Percentiles rank a stretch among this genome's conserved stretches.
These are phyloP conservation scores for rapeseed (Brassica napus) DNA, from an alignment of 345 rosid species.

Conservation along the genomic window DNA sequence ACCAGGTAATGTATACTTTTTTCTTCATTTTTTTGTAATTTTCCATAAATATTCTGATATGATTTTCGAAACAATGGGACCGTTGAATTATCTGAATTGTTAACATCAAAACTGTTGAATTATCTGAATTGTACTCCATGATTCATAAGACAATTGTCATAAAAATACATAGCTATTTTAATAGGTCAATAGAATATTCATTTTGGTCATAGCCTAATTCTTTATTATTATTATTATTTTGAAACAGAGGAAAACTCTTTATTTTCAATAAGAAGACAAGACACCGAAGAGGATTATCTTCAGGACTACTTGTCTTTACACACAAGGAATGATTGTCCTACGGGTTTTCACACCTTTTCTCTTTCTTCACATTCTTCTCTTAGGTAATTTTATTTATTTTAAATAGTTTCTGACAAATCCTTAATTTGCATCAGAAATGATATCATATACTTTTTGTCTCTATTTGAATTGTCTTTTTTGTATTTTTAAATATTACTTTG, in stretches of 20 bases:
- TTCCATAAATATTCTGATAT: not conserved
- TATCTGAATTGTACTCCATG: conserved; percentile 24
- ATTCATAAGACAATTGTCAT: conserved; percentile 41
- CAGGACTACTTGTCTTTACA: conserved; percentile 40
- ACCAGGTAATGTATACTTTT: conserved; percentile 57
- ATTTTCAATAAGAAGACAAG: conserved; percentile 43
- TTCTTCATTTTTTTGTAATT: not conserved
- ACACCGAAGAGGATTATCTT: conserved; percentile 34
- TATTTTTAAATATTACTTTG: conserved; percentile 9
- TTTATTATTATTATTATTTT: not conserved
- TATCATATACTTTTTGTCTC: conserved; percentile 28
- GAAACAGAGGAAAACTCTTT: conserved; percentile 35
- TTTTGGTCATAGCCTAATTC: not conserved
- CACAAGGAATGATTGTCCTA: conserved; percentile 43
- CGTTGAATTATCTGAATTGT: conserved; percentile 31
- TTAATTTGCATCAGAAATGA: conserved; percentile 26
- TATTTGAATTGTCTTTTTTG: conserved; percentile 30
- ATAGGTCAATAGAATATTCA: conserved; percentile 24
- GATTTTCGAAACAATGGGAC: conserved; percentile 27
- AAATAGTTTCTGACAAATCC: conserved; percentile 24
- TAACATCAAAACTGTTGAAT: conserved; percentile 23
- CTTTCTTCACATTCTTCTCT: conserved; percentile 40
- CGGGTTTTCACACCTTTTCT: conserved; percentile 36
- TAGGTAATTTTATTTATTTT: conserved; percentile 28
- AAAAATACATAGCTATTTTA: conserved; percentile 23